Percentiles rank a stretch among this genome's conserved stretches.
Conservation (phyloP, 176 grass and related monocot species). For the Musa beccarii region DNA sequence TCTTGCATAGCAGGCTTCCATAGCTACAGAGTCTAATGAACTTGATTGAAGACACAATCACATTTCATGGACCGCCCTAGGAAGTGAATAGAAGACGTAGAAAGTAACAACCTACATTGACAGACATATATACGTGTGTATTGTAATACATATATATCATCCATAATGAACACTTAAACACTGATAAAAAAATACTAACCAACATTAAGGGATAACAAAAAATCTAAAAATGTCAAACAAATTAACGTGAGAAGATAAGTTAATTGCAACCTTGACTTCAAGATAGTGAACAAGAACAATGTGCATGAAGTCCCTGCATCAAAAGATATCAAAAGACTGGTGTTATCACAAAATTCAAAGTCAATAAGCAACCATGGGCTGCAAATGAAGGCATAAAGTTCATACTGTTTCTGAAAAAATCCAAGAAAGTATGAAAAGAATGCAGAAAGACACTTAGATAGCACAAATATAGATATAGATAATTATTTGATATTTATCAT, state of each 20-base stretch:
- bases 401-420: background rate
- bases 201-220: background rate
- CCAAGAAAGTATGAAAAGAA: background rate
- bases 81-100: background rate
- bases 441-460: background rate
- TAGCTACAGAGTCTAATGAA: background rate
- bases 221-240: background rate
- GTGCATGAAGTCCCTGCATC: conserved; percentile 84
- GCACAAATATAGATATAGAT: background rate
- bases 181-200: background rate
- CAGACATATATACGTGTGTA: background rate
- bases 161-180: background rate
- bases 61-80: background rate
- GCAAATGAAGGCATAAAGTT: background rate
- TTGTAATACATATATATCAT: background rate
- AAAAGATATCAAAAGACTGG: conserved; percentile 14
- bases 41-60: background rate
- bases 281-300: conserved; percentile 99
- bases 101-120: background rate
- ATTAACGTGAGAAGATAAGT: background rate
- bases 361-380: background rate
- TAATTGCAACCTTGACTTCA: conserved; percentile 77
- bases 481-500: too few species aligned
- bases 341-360: background rate
- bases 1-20: too few species aligned